Base-by-base conservation (phyloP, 768 basidiomycete species). In the Suillus placidus region DNA sequence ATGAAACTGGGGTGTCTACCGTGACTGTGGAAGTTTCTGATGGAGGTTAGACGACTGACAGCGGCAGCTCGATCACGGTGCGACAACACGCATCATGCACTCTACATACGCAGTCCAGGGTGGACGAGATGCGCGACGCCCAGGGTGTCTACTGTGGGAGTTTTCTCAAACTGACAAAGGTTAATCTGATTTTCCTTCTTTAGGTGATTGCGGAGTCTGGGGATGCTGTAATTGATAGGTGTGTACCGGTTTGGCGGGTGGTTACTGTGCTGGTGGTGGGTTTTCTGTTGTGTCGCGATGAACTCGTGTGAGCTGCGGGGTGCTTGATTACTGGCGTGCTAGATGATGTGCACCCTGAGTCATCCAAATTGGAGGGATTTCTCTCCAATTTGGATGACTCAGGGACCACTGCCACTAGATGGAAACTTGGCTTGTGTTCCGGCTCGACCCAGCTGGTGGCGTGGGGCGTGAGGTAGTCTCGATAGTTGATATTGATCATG, bases 181-280 rank as follows among this genome's bases (percentile, higher is more conserved):
- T 55, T 55, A 55, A 55, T 55, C 54, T 34, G 54, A 34, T n/a
- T 37, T n/a, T 55, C 34, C 34, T 34, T 35, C 30, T 55, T 34
- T 12, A n/a, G 30, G 18, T 32, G 30, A 54, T 54, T 32, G 18
- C 12, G 13, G 18, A 10, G 32, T 34, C 32, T 34, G 20, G 30
- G 54, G 12, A 34, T 55, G 54, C 20, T 32, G 30, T 52, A 32
- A 52, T 52, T 12, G 30, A 52, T 52, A 8, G 16, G 8, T 49
- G 2, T 23, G 20, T 20, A 3, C 5, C 6, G 40, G 16, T 40
- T 16, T 47, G 47, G 23, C 12, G n/a, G 10, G 47, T 49, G 14
- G 13, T 30, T 16, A 30, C 51, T 14, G 9, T 32, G 52, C 26
- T 52, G 51, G 18, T 54, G 8, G 16, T 52, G n/a, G 47, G 20